Evolutionary conservation across 1,284 basidiomycete species (phyloP).

Genomic region (Laetiporus sulphureus): DNA sequence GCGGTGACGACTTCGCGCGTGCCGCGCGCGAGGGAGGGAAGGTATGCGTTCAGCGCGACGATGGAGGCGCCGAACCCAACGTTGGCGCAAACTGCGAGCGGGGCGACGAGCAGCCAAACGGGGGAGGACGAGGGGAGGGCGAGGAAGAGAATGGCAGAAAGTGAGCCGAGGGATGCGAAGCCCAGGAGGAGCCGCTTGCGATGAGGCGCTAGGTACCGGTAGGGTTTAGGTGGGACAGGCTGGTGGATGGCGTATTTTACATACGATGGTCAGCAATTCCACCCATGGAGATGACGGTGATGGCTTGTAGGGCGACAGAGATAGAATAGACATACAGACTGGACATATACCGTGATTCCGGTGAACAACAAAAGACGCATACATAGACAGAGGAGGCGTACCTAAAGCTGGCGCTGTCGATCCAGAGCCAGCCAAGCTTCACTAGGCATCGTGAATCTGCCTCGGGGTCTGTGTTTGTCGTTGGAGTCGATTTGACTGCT

Average conservation of each 20-base stretch:
- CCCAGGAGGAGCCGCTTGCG: conserved; percentile 71
- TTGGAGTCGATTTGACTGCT: conserved; percentile 14
- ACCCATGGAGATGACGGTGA: conserved; percentile 88
- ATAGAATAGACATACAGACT: conserved; percentile 84
- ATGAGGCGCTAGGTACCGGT: conserved; percentile 50
- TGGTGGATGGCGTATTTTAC: conserved; percentile 21
- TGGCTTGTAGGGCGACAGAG: conserved; percentile 80
- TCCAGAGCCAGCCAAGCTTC: conserved; percentile 71
- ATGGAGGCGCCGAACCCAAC: conserved; percentile 78
- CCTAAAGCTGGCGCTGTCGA: conserved; percentile 88
- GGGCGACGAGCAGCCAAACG: conserved; percentile 56
- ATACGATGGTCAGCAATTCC: conserved; percentile 81
- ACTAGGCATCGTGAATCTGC: conserved; percentile 55
- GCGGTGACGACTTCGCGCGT: conserved; percentile 54
- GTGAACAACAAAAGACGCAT: neutral
- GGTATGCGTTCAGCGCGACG: conserved; percentile 87
- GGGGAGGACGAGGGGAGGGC: conserved; percentile 61
- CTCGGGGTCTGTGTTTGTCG: conserved; percentile 17
- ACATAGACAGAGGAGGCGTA: conserved; percentile 34
- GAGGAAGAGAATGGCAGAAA: conserved; percentile 65
- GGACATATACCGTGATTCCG: neutral
- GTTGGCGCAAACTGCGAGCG: conserved; percentile 70
- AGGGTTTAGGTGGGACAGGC: neutral
- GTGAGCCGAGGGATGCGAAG: conserved; percentile 69
- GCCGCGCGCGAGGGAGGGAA: conserved; percentile 69